Conservation (phyloP, 352 stramenopile species). For the Globisporangium paroecandrum region DNA sequence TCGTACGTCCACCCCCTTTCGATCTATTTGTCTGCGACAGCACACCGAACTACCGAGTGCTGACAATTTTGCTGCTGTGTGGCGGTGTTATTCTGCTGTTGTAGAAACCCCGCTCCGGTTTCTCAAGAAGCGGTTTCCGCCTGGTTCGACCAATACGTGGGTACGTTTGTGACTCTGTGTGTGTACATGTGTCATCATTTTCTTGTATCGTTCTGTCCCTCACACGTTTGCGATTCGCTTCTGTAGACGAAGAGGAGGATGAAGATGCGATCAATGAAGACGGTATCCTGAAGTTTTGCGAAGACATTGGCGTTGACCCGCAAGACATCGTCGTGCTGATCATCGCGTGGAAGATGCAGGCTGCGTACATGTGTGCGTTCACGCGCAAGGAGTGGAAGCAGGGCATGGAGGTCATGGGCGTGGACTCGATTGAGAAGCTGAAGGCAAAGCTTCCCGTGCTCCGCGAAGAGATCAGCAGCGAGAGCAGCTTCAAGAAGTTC, state of each 20-base stretch:
- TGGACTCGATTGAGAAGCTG: slow-evolving; percentile 62
- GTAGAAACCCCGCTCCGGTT: background rate
- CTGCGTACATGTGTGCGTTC: slow-evolving; percentile 82
- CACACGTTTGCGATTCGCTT: background rate
- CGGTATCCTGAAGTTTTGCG: slow-evolving; percentile 77
- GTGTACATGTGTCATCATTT: background rate
- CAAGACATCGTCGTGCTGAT: slow-evolving; percentile 78
- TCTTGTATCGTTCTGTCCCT: background rate
- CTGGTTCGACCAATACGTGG: slow-evolving; percentile 72
- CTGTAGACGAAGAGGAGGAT: slow-evolving; percentile 42
- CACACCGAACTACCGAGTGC: background rate
- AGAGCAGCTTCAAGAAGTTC: slow-evolving; percentile 73
- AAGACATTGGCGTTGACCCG: slow-evolving; percentile 73
- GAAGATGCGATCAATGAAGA: slow-evolving; percentile 72
- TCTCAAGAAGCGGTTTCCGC: slow-evolving; percentile 33
- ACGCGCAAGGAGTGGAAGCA: slow-evolving; percentile 79
- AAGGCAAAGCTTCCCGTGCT: slow-evolving; percentile 55
- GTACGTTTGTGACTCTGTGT: slow-evolving; percentile 19
- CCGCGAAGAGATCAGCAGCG: slow-evolving; percentile 47
- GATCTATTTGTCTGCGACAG: slow-evolving; percentile 1
- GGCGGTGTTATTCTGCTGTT: background rate
- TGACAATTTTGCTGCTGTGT: background rate
- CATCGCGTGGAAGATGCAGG: slow-evolving; percentile 88
- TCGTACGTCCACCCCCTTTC: slow-evolving; percentile 14
- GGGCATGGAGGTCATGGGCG: slow-evolving; percentile 76